These are phyloP conservation scores for Alternaria brassicae DNA, from an alignment of 2,329 filamentous ascomycete genomes.

Conservation along the genomic window DNA sequence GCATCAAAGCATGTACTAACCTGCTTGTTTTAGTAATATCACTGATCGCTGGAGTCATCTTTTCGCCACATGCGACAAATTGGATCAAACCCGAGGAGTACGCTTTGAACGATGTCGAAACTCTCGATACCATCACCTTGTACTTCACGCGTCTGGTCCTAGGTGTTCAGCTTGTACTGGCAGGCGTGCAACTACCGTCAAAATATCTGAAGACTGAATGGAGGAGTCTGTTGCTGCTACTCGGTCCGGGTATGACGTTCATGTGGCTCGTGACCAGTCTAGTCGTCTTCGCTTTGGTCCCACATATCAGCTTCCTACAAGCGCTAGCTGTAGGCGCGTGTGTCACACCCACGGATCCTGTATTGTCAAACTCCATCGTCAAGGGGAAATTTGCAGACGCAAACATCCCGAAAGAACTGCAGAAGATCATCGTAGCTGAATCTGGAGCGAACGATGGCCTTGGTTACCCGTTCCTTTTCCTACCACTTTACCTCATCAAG, in stretches of 20 bases:
- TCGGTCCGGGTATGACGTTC: slow-evolving; percentile 81
- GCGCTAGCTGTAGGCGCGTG: slow-evolving; percentile 83
- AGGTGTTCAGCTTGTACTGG: slow-evolving; percentile 87
- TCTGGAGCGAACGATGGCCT: slow-evolving; percentile 89
- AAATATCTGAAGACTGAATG: slow-evolving; percentile 81
- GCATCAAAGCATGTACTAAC: not conserved
- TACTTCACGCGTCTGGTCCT: slow-evolving; percentile 88
- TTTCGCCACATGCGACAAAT: slow-evolving; percentile 79
- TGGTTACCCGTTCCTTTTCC: slow-evolving; percentile 86
- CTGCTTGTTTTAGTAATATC: slow-evolving; percentile 72
- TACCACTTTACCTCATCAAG: slow-evolving; percentile 83
- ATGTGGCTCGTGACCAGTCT: slow-evolving; percentile 90
- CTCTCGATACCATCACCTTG: slow-evolving; percentile 76
- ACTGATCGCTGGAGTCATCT: slow-evolving; percentile 76
- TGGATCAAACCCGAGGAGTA: slow-evolving; percentile 78
- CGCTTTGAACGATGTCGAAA: slow-evolving; percentile 63
- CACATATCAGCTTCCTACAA: slow-evolving; percentile 74
- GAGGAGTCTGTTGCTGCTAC: slow-evolving; percentile 74
- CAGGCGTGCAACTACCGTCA: slow-evolving; percentile 85
- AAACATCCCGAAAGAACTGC: slow-evolving; percentile 81
- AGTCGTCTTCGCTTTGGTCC: slow-evolving; percentile 78
- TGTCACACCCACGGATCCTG: slow-evolving; percentile 90
- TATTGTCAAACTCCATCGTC: slow-evolving; percentile 87
- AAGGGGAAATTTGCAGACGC: slow-evolving; percentile 94
- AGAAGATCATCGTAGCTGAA: slow-evolving; percentile 72